Conservation (phyloP, 2,329 filamentous ascomycete genomes). For the Trichoderma harzianum region DNA sequence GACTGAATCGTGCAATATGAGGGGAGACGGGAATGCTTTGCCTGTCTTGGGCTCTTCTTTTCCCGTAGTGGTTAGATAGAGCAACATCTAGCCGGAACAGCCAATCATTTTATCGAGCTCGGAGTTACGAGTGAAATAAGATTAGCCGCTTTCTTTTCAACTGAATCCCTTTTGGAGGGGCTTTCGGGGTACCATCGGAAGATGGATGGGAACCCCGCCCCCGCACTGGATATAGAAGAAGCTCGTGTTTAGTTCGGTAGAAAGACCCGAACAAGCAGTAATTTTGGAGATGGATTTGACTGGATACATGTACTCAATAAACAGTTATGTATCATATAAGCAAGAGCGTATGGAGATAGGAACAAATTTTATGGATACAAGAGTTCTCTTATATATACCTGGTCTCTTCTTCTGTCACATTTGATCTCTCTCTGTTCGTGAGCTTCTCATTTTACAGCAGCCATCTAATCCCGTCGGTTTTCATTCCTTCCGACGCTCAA, state of each 20-base stretch:
- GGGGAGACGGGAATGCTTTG: neutral
- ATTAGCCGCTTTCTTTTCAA: neutral
- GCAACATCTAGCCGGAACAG: neutral
- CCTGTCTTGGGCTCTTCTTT: neutral
- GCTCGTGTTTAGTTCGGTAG: neutral
- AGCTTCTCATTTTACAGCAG: neutral
- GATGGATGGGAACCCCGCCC: neutral
- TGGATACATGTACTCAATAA: neutral
- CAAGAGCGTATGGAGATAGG: neutral
- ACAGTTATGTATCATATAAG: neutral
- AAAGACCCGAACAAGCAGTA: neutral
- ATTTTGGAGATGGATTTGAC: neutral
- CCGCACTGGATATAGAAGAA: neutral
- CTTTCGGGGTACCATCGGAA: constrained; percentile 3
- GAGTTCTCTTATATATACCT: neutral
- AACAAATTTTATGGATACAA: neutral
- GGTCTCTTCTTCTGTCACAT: neutral
- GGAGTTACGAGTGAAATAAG: neutral
- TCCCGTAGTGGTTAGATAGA: neutral
- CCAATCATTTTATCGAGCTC: neutral
- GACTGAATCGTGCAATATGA: neutral
- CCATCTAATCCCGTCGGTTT: neutral
- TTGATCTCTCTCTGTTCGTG: neutral
- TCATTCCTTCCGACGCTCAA: neutral
- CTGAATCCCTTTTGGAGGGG: neutral